Percentiles rank a stretch among this genome's conserved stretches.
Conservation (phyloP, 2,329 filamentous ascomycete species). For the Coleophoma cylindrospora region DNA sequence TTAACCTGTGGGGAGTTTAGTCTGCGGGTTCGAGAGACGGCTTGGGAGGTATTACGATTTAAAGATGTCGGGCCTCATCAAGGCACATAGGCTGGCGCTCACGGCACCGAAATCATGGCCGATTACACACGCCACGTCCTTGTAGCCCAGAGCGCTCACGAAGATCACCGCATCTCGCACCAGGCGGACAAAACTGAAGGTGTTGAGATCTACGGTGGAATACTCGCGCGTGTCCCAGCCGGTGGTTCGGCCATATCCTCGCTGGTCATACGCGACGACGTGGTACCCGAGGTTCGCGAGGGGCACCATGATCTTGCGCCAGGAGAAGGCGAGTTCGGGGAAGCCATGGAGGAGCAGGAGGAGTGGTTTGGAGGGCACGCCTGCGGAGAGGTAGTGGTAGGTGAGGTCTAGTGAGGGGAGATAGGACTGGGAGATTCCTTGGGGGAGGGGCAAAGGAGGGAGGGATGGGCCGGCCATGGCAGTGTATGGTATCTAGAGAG, state of each 20-base stretch:
- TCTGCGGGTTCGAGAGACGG: neutral
- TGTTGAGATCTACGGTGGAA: conserved; percentile 46
- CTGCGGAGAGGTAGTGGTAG: conserved; percentile 56
- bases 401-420: conserved; percentile 54
- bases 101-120: conserved; percentile 66
- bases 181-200: conserved; percentile 52
- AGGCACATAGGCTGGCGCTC: conserved; percentile 50
- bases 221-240: conserved; percentile 50
- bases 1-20: conserved; percentile 27
- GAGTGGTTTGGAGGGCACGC: conserved; percentile 42
- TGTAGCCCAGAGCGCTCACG: conserved; percentile 55
- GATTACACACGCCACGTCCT: conserved; percentile 50
- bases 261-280: conserved; percentile 62
- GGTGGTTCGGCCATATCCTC: conserved; percentile 62
- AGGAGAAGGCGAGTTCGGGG: conserved; percentile 65
- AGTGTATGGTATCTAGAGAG: no score
- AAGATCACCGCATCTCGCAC: conserved; percentile 59
- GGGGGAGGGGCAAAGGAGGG: conserved; percentile 40
- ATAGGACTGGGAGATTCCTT: conserved; percentile 48
- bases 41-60: conserved; percentile 28
- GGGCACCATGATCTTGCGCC: conserved; percentile 56
- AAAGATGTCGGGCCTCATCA: conserved; percentile 63
- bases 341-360: conserved; percentile 62
- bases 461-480: conserved; percentile 1
- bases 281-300: conserved; percentile 58